Percentiles rank a stretch among this genome's conserved stretches.
Evolutionary conservation across 2,329 filamentous ascomycete genomes (phyloP).

Genomic region (Xylaria multiplex): DNA sequence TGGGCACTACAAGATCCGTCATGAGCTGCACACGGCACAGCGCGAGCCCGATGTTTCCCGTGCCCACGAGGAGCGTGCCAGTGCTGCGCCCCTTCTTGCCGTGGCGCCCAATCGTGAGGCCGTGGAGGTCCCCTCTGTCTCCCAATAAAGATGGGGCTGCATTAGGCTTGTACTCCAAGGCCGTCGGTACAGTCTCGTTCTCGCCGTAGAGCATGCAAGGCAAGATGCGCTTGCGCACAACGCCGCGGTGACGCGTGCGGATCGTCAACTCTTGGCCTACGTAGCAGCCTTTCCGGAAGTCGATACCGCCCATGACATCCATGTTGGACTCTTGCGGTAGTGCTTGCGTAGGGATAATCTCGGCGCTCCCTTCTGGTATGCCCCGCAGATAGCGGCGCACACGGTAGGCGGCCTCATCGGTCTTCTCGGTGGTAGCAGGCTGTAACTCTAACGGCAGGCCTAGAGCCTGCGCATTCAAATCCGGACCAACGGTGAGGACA

Average conservation of each 20-base stretch:
- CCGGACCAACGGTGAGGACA: slow-evolving; percentile 44
- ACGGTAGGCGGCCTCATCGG: slow-evolving; percentile 71
- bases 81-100: slow-evolving; percentile 73
- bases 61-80: slow-evolving; percentile 81
- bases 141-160: neutral
- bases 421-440: slow-evolving; percentile 50
- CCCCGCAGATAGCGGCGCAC: slow-evolving; percentile 82
- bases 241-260: slow-evolving; percentile 90
- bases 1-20: slow-evolving; percentile 80
- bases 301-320: slow-evolving; percentile 84
- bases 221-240: slow-evolving; percentile 89
- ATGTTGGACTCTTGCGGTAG: slow-evolving; percentile 91
- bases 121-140: slow-evolving; percentile 28
- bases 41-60: slow-evolving; percentile 88
- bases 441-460: slow-evolving; percentile 49
- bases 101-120: slow-evolving; percentile 61
- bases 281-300: slow-evolving; percentile 97
- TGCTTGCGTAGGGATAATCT: slow-evolving; percentile 76
- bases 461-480: slow-evolving; percentile 41
- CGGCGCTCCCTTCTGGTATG: slow-evolving; percentile 83
- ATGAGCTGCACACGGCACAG: slow-evolving; percentile 90
- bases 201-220: slow-evolving; percentile 77
- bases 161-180: slow-evolving; percentile 59
- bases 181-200: slow-evolving; percentile 52
- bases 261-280: slow-evolving; percentile 97